Evolutionary conservation across 768 basidiomycete species (phyloP), one percentile per base, ranked within the genome.

Genomic region (Tremella fuciformis): DNA sequence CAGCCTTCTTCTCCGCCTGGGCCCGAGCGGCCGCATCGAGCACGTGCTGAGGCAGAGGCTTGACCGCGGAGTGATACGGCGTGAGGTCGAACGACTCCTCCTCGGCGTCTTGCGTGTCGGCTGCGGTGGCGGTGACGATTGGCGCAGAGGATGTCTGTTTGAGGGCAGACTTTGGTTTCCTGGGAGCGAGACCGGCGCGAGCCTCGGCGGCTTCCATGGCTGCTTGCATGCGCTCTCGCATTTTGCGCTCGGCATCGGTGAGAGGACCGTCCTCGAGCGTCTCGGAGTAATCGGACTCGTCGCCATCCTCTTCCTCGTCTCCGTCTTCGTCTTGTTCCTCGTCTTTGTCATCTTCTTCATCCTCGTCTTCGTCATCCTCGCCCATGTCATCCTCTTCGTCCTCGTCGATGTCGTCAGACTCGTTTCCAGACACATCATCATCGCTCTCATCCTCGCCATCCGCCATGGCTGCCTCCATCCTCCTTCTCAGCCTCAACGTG

Each of bases 151-250:
- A 34, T 34, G 29, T 34, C 29, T 26, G 11, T 13, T 34, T 16
- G 56, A 34, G 37, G 16, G 48, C 48, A 6, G 58, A 42, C 34
- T 63, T 63, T 18, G 48, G 18, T 64, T 25, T 21, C 44, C 24
- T 63, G 47, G 13, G 29, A 1, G 24, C 15, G 37, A 41, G 49
- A 16, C 48, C 56, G n/a, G 63, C 52, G 6, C 63, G 51, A 21
- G 41, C 46, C 26, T 65, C 63, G 6, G 59, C 63, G 38, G 59
- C 63, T 44, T 65, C 63, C 63, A 65, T 65, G 37, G 55, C 55
- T 18, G 55, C 59, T 49, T 65, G 63, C 63, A 65, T 65, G 24
- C 52, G 34, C n/a, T 49, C 57, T 15, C 53, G 56, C 41, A 60
- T 40, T 24, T 48, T 2, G 7, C 47, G 55, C 13, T 46, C 40